Conservation (phyloP, 2,329 filamentous ascomycete species). For the Fusarium graminum region DNA sequence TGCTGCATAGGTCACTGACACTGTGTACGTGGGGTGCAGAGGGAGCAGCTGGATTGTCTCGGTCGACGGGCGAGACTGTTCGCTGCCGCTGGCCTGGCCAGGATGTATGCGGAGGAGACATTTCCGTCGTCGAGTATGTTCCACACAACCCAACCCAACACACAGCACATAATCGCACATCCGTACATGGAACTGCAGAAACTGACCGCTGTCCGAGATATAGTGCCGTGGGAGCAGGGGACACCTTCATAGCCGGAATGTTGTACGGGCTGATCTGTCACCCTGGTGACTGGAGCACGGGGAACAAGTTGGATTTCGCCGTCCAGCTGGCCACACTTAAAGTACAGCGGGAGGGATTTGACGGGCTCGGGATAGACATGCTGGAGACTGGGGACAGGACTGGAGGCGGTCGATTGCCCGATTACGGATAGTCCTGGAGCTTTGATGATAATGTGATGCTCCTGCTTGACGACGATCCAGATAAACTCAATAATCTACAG, state of each 20-base stretch:
- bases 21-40: conserved; percentile 71
- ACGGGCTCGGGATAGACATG: conserved; percentile 59
- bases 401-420: conserved; percentile 31
- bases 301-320: conserved; percentile 68
- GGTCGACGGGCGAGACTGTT: conserved; percentile 47
- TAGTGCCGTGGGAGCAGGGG: conserved; percentile 79
- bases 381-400: conserved; percentile 35
- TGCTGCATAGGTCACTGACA: conserved; percentile 58
- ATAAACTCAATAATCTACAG: conserved; percentile 23
- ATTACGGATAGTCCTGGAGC: conserved; percentile 8
- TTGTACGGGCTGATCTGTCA: conserved; percentile 71
- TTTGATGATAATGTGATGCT: conserved; percentile 30
- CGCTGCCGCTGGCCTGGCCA: conserved; percentile 59
- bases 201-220: conserved; percentile 44
- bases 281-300: conserved; percentile 61
- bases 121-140: conserved; percentile 72
- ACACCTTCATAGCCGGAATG: conserved; percentile 81
- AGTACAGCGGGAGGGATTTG: conserved; percentile 75
- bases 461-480: conserved; percentile 38
- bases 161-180: conserved; percentile 27
- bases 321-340: conserved; percentile 77
- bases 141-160: conserved; percentile 22
- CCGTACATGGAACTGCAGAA: conserved; percentile 23
- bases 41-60: conserved; percentile 58
- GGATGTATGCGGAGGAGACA: conserved; percentile 51